phyloP scores from a whole-genome alignment of 768 basidiomycete species.

The Leccinum disarticulatum region DNA sequence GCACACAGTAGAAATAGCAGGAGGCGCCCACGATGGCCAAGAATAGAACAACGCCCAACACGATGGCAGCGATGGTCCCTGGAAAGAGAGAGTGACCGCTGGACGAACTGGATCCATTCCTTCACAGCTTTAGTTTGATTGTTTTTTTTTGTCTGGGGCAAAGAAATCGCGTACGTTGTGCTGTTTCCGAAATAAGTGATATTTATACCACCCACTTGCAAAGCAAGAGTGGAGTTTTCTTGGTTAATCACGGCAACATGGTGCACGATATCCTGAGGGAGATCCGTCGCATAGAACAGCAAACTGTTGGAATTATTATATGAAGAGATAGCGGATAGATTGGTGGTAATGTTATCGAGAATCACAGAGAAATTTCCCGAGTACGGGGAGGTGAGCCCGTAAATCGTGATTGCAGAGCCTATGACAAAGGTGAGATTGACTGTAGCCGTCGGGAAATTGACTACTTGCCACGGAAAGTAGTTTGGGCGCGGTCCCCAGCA shows the following conservation, averaged over 20 bases:
- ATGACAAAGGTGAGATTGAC: slow-evolving; percentile 4
- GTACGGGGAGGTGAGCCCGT: slow-evolving; percentile 56
- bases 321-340: slow-evolving; percentile 51
- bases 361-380: slow-evolving; percentile 60
- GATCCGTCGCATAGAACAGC: slow-evolving; percentile 62
- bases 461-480: slow-evolving; percentile 49
- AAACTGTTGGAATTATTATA: slow-evolving; percentile 52
- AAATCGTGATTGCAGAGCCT: slow-evolving; percentile 65
- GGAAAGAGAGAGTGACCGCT: slow-evolving; percentile 33
- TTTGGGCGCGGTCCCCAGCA: slow-evolving; percentile 45
- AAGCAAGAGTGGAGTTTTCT: slow-evolving; percentile 49
- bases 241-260: slow-evolving; percentile 55
- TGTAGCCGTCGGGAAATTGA: neutral
- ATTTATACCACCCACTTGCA: slow-evolving; percentile 52
- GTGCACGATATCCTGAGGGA: slow-evolving; percentile 52
- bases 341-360: slow-evolving; percentile 50
- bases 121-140: slow-evolving; percentile 2
- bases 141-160: neutral
- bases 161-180: slow-evolving; percentile 32
- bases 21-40: slow-evolving; percentile 45
- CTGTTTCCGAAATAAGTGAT: slow-evolving; percentile 38
- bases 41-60: slow-evolving; percentile 54
- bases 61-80: slow-evolving; percentile 68
- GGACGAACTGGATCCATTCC: slow-evolving; percentile 18
- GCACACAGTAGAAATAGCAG: slow-evolving; percentile 45